These are phyloP conservation scores for Fusarium multiceps DNA, from an alignment of 2,329 filamentous ascomycete species.

Conservation along the genomic window DNA sequence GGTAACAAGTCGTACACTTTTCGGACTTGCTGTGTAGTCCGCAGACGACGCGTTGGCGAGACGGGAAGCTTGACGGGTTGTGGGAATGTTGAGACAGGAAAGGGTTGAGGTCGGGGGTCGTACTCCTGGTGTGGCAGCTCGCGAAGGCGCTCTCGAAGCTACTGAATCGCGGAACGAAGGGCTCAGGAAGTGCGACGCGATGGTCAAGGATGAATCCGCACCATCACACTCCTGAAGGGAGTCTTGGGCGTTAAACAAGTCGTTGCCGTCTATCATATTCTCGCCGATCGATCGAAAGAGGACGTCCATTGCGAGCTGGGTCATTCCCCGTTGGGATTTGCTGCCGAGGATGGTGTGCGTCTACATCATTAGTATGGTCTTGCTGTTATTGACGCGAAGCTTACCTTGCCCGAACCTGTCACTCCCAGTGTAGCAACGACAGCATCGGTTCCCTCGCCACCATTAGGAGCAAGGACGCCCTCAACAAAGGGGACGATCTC, in stretches of 20 bases:
- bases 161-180: conserved; percentile 75
- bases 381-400: conserved; percentile 28
- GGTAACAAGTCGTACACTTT: conserved; percentile 59
- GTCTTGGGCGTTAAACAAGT: conserved; percentile 71
- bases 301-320: conserved; percentile 90
- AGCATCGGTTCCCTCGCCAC: conserved; percentile 85
- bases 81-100: conserved; percentile 46
- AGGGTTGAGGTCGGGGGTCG: conserved; percentile 55
- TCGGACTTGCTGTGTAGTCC: conserved; percentile 50
- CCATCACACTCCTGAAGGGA: conserved; percentile 81
- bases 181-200: conserved; percentile 82
- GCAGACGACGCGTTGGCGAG: conserved; percentile 46
- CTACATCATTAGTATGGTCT: conserved; percentile 57
- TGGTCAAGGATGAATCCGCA: conserved; percentile 81
- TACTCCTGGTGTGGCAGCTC: conserved; percentile 78
- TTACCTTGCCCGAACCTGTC: conserved; percentile 94
- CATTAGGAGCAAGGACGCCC: conserved; percentile 79
- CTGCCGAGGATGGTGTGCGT: conserved; percentile 96
- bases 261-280: conserved; percentile 73
- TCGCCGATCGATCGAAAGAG: conserved; percentile 84
- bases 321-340: conserved; percentile 85
- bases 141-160: conserved; percentile 69
- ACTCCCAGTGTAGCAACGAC: conserved; percentile 92
- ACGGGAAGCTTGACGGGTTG: conserved; percentile 30
- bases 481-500: conserved; percentile 80